phyloP scores from a whole-genome alignment of 129 eudicot genomes.

The Artemisia tridentata region DNA sequence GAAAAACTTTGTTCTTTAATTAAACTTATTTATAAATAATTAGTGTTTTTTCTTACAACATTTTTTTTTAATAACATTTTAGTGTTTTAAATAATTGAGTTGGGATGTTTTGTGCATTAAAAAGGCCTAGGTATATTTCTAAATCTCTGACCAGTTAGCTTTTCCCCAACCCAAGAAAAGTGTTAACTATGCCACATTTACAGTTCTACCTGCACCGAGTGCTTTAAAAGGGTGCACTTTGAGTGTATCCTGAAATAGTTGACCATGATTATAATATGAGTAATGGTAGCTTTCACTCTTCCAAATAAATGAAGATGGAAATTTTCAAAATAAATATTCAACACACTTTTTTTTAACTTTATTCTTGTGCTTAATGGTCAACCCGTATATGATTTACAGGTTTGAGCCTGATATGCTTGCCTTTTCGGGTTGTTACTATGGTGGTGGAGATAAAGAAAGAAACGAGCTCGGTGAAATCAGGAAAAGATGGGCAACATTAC shows the following conservation, averaged over 20 bases:
- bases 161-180: too few species aligned
- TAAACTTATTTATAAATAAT: too few species aligned
- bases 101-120: too few species aligned
- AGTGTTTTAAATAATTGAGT: too few species aligned
- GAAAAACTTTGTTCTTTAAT: too few species aligned
- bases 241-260: neutral
- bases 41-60: too few species aligned
- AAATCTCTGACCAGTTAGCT: too few species aligned
- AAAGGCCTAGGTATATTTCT: too few species aligned
- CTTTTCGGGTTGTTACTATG: conserved; percentile 96
- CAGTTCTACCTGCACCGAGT: neutral
- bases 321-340: neutral
- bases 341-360: neutral
- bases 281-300: neutral
- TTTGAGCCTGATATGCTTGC: conserved; percentile 99
- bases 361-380: neutral
- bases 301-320: too few species aligned
- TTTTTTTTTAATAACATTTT: too few species aligned
- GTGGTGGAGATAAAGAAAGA: conserved; percentile 97
- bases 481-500: conserved; percentile 95
- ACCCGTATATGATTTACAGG: conserved; percentile 31
- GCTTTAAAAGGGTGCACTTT: neutral
- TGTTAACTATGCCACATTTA: too few species aligned
- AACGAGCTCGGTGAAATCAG: conserved; percentile 91
- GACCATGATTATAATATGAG: neutral